These are phyloP conservation scores for Soucietia sequanensis DNA, from an alignment of 805 yeast genomes.

Conservation along the genomic window DNA sequence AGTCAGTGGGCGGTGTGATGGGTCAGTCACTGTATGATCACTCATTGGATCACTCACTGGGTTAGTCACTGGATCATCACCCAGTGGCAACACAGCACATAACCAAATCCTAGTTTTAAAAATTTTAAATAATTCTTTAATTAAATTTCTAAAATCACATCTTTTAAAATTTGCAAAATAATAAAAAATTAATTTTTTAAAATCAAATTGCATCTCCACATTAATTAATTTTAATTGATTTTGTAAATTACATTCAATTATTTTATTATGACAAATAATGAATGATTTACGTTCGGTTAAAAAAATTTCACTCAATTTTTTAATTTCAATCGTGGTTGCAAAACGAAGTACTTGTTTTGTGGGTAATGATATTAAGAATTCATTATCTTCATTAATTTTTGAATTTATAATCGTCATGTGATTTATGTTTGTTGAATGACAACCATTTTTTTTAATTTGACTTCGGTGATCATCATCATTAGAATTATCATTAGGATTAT, in stretches of 20 bases:
- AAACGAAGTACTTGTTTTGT: slow-evolving; percentile 75
- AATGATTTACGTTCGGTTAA: slow-evolving; percentile 72
- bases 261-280: slow-evolving; percentile 55
- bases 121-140: slow-evolving; percentile 44
- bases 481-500: too few relatives aligned
- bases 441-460: slow-evolving; percentile 29
- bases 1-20: too few relatives aligned
- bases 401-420: slow-evolving; percentile 37
- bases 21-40: too few relatives aligned
- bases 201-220: slow-evolving; percentile 46
- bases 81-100: slow-evolving; percentile 46
- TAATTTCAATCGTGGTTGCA: slow-evolving; percentile 70
- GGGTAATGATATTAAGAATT: slow-evolving; percentile 63
- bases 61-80: too few relatives aligned
- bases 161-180: slow-evolving; percentile 47
- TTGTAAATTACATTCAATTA: slow-evolving; percentile 48
- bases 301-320: slow-evolving; percentile 59
- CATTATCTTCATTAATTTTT: slow-evolving; percentile 54
- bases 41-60: too few relatives aligned
- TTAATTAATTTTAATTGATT: slow-evolving; percentile 41
- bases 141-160: slow-evolving; percentile 43
- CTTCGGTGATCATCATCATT: slow-evolving; percentile 11
- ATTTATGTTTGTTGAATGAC: slow-evolving; percentile 36
- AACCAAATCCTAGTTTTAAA: slow-evolving; percentile 49
- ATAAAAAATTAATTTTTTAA: slow-evolving; percentile 44